Conservation (phyloP, 192 early-diverging fungal genomes). For the Geranomyces michiganensis region DNA sequence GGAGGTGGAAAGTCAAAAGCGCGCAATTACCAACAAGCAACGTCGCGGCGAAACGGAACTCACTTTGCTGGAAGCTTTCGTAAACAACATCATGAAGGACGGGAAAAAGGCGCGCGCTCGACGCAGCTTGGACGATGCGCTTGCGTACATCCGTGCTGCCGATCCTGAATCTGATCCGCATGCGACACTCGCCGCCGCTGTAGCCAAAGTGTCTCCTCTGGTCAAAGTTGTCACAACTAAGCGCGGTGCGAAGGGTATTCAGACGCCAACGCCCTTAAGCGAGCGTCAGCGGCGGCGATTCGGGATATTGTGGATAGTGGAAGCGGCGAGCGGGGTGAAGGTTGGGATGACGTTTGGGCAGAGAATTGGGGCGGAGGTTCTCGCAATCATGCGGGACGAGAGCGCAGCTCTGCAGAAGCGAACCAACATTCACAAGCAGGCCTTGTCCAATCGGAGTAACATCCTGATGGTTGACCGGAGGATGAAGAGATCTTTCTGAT, state of each 20-base stretch:
- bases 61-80: slow-evolving; percentile 73
- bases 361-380: slow-evolving; percentile 76
- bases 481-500: slow-evolving; percentile 21
- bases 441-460: slow-evolving; percentile 75
- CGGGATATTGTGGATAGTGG: slow-evolving; percentile 87
- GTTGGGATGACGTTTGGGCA: slow-evolving; percentile 67
- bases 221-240: slow-evolving; percentile 72
- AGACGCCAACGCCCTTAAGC: slow-evolving; percentile 77
- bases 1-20: not conserved
- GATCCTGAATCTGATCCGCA: slow-evolving; percentile 60
- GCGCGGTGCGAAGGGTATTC: slow-evolving; percentile 80
- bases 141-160: slow-evolving; percentile 63
- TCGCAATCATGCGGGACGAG: slow-evolving; percentile 76
- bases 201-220: slow-evolving; percentile 75
- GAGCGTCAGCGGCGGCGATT: slow-evolving; percentile 72
- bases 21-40: not conserved
- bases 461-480: slow-evolving; percentile 43
- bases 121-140: slow-evolving; percentile 64
- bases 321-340: slow-evolving; percentile 66
- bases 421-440: slow-evolving; percentile 75
- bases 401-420: slow-evolving; percentile 74
- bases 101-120: slow-evolving; percentile 86
- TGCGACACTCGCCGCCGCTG: slow-evolving; percentile 65
- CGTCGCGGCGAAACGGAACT: slow-evolving; percentile 18
- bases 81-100: slow-evolving; percentile 90